These are phyloP conservation scores for Linum usitatissimum DNA, from an alignment of 345 rosid genomes.

Conservation along the genomic window DNA sequence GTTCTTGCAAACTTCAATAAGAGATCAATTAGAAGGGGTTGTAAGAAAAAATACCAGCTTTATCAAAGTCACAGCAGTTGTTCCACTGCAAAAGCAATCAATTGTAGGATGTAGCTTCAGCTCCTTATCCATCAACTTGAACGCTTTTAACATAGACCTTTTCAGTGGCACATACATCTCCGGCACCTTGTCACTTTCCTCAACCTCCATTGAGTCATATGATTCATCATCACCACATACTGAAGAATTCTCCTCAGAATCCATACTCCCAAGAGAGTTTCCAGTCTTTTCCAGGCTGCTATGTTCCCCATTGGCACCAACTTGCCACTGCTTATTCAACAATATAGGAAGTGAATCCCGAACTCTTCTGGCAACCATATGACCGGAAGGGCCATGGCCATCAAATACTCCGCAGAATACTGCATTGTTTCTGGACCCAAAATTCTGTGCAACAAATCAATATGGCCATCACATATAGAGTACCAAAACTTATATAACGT, in stretches of 20 bases:
- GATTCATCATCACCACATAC: slow-evolving; percentile 59
- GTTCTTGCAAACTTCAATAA: not conserved
- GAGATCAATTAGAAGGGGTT: not conserved
- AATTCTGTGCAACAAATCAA: slow-evolving; percentile 46
- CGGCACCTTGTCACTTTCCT: slow-evolving; percentile 41
- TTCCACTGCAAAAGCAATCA: slow-evolving; percentile 96
- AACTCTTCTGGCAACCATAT: slow-evolving; percentile 85
- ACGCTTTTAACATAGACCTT: slow-evolving; percentile 60
- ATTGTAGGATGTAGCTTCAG: slow-evolving; percentile 72
- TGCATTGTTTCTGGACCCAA: slow-evolving; percentile 52
- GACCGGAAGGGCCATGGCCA: slow-evolving; percentile 97
- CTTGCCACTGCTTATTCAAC: slow-evolving; percentile 52
- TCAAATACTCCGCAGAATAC: slow-evolving; percentile 89
- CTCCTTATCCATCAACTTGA: slow-evolving; percentile 75
- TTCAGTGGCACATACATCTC: slow-evolving; percentile 56
- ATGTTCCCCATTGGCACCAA: slow-evolving; percentile 24
- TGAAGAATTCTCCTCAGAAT: slow-evolving; percentile 35
- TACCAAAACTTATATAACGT: not conserved
- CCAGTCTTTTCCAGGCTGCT: slow-evolving; percentile 16
- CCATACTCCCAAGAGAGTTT: slow-evolving; percentile 21
- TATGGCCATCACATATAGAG: slow-evolving; percentile 16
- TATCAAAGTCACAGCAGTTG: slow-evolving; percentile 83
- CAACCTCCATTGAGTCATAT: slow-evolving; percentile 36
- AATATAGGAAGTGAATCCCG: slow-evolving; percentile 70
- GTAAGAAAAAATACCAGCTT: slow-evolving; percentile 52